phyloP scores from a whole-genome alignment of 139 green algal genomes.

The Eudorina sp. region DNA sequence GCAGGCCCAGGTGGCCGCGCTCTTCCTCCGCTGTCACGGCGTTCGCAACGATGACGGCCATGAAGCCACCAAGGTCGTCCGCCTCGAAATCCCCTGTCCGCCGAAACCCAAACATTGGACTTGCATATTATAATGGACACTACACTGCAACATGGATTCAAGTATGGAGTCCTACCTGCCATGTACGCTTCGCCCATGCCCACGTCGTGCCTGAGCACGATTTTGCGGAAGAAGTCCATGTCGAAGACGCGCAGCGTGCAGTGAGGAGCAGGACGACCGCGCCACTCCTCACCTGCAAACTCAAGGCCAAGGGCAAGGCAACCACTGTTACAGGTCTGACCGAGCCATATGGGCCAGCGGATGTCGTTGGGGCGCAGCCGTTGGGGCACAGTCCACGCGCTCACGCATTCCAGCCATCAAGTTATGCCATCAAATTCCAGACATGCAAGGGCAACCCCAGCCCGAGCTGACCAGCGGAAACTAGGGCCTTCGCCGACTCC shows the following conservation, averaged over 20 bases:
- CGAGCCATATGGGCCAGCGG: no score
- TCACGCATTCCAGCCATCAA: no score
- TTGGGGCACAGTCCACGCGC: no score
- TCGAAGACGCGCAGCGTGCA: slow-evolving; percentile 82
- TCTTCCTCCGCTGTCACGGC: slow-evolving; percentile 57
- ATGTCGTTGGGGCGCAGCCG: no score
- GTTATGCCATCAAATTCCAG: no score
- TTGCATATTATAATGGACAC: no score
- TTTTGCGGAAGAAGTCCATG: slow-evolving; percentile 83
- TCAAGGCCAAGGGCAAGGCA: no score
- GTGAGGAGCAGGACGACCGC: slow-evolving; percentile 59
- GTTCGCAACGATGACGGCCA: slow-evolving; percentile 83
- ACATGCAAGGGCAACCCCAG: no score
- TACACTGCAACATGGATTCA: no score
- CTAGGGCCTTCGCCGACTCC: slow-evolving; percentile 20
- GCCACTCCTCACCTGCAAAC: slow-evolving; percentile 76
- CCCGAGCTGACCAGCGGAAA: slow-evolving; percentile 32
- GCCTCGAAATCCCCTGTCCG: slow-evolving; percentile 64
- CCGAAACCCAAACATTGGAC: no score
- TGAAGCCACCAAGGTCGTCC: slow-evolving; percentile 76
- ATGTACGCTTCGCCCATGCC: slow-evolving; percentile 96
- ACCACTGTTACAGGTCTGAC: no score
- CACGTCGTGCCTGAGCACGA: slow-evolving; percentile 86
- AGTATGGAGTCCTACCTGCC: slow-evolving; percentile 72
- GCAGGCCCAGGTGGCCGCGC: slow-evolving; percentile 78